phyloP scores from a whole-genome alignment of 2,329 filamentous ascomycete genomes.

The Onygenales sp. region DNA sequence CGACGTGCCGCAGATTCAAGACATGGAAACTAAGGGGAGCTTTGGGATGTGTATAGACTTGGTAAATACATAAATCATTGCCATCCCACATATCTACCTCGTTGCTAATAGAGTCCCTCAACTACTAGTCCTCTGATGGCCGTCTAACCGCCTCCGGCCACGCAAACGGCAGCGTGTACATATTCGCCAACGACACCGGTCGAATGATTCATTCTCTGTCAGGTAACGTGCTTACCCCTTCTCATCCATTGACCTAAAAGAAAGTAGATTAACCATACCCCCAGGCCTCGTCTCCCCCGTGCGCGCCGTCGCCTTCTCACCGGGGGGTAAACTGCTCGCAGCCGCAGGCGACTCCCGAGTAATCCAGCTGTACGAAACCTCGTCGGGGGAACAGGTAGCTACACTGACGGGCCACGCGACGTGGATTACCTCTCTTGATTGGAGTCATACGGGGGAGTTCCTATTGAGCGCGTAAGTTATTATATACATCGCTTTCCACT shows the following conservation, averaged over 20 bases:
- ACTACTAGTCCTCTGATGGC: conserved; percentile 56
- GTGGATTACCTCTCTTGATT: conserved; percentile 87
- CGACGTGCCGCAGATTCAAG: conserved; percentile 55
- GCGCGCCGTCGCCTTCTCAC: conserved; percentile 78
- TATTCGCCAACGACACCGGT: conserved; percentile 88
- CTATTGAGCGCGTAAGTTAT: conserved; percentile 63
- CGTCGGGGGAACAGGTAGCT: conserved; percentile 83
- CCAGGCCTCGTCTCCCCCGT: conserved; percentile 77
- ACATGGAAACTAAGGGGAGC: conserved; percentile 86
- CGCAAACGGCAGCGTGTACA: conserved; percentile 82
- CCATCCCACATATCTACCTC: neutral
- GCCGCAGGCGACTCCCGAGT: conserved; percentile 82
- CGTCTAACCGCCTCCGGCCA: conserved; percentile 84
- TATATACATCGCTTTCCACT: neutral
- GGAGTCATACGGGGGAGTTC: conserved; percentile 88
- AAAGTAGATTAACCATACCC: conserved; percentile 17
- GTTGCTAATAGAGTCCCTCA: conserved; percentile 9
- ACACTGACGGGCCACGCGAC: conserved; percentile 70
- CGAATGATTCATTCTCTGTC: conserved; percentile 77
- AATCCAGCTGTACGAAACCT: conserved; percentile 86
- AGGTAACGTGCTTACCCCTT: conserved; percentile 40
- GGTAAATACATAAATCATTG: conserved; percentile 28
- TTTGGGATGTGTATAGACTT: conserved; percentile 86
- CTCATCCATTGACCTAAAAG: neutral
- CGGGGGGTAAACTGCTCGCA: conserved; percentile 71